Evolutionary conservation across 805 yeast species (phyloP), one percentile per base, ranked within the genome.

Genomic region (Metschnikowia continentalis): DNA sequence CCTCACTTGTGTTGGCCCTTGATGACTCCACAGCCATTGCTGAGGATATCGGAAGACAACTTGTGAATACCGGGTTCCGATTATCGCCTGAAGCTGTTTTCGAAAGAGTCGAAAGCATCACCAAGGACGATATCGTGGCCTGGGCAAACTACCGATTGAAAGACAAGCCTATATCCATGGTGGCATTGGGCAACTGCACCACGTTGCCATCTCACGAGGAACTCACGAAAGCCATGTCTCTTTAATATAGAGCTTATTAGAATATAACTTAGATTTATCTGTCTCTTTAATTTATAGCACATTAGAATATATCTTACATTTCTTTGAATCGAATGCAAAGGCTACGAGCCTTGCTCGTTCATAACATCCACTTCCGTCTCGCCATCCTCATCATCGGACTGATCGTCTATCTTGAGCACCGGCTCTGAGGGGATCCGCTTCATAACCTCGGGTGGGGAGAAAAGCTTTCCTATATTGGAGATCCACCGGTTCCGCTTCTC

Each of bases 11-110:
- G 46, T 75, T 94, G 50, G 88, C 96, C 5, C 76, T 94, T 42
- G 99, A 94, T 68, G 97, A 96, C 54, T 84, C 96, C 13, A 90
- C 98, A 6, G 92, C 97, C 6, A 83, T 90, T 46, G 97, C 97
- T 32, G 99, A 94, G 71, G 98, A 94, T 69, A 90, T 94, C 60
- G 99, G 99, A 26, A 84, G 99, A 70, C 99, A 94, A 69, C 77
- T 94, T 50, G 96, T 94, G 41, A 92, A 97, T 48, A 91, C 98
- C 3, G 99, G 99, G 32, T 78, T 72, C 60, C 75, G 90, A 60
- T 74, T 85, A 56, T 70, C 86, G 6, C 90, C 94, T 4, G 87
- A 83, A 63, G 89, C 84, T 56, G 84, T 85, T 11, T 86, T 86
- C 62, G 76, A 78, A 51, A 80, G 86, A 53, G 94, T 94, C 13